Evolutionary conservation across 108 stramenopile genomes (phyloP).

Genomic region (Pseudonitzschia pungens): DNA sequence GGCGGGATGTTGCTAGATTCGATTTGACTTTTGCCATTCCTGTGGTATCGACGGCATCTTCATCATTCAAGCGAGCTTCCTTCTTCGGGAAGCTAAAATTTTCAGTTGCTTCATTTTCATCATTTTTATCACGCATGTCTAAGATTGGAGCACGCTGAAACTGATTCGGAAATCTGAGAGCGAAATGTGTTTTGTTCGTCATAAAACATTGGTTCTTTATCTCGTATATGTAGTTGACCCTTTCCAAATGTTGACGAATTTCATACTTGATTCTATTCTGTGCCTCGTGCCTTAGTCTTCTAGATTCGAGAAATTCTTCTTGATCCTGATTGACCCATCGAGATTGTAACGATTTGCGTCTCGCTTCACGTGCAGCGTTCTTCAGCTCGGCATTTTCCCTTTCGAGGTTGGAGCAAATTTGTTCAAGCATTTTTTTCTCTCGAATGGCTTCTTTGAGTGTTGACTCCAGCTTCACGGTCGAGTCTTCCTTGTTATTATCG

Average conservation of each 20-base stretch:
- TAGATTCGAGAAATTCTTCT: conserved; percentile 17
- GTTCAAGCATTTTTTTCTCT: conserved; percentile 23
- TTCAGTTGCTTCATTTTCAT: neutral
- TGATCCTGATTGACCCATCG: conserved; percentile 25
- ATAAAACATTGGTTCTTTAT: conserved; percentile 39
- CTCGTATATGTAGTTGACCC: conserved; percentile 28
- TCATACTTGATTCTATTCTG: conserved; percentile 20
- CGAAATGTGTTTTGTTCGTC: conserved; percentile 36
- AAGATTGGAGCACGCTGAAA: conserved; percentile 36
- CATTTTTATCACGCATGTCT: conserved; percentile 24
- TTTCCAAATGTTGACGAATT: conserved; percentile 28
- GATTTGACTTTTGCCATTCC: neutral
- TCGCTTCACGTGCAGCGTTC: conserved; percentile 10
- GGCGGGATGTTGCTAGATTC: neutral
- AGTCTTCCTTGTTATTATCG: neutral
- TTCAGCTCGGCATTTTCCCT: conserved; percentile 28
- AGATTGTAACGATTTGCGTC: neutral
- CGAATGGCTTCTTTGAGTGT: conserved; percentile 17
- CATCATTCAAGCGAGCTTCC: neutral
- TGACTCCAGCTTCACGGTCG: conserved; percentile 12
- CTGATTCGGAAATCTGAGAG: conserved; percentile 16
- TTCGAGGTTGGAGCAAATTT: conserved; percentile 24
- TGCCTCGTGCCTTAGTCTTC: conserved; percentile 26
- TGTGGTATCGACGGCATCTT: neutral
- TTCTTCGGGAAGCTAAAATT: neutral